Base-by-base conservation (phyloP, 805 yeast species). In the Wickerhamomyces rabaulensis region DNA sequence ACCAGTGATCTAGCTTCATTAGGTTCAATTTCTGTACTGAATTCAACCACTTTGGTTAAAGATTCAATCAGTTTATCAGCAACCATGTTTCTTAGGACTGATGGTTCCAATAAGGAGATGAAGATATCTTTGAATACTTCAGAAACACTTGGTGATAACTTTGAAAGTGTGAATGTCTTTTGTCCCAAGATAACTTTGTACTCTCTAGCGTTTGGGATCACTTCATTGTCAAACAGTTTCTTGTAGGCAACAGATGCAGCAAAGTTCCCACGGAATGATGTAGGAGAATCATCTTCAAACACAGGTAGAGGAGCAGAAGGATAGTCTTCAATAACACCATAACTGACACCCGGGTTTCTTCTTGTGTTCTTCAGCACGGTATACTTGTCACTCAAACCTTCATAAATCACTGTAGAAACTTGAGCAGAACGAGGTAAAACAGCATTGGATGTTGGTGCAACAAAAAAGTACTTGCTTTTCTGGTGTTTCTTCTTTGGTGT, bases 401-500 rank as follows among this genome's bases (percentile, higher is more conserved):
- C 62, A 42, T 31, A 42, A 2, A 58, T 50, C 2, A 51, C 45
- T 1, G 60, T 57, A 2, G 59, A 51, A 16, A 40, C 29, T 9
- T 45, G 48, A 7, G 52, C 58, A 5, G 42, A 38, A 36, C 60
- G 53, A 19, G 59, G 57, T 2, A 50, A 47, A 6, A 47, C 39
- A 3, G 39, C 33, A 39, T 52, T 46, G 1, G 48, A 19, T 9
- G 44, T 47, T 4, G 60, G 58, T 10, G 42, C 27, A 4, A 47
- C 31, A 12, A 46, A 48, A 21, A 42, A 43, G 38, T 45, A 47
- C 8, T 22, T 39, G 15, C 12, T 22, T 3, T 23, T 39, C 22
- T 35, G 22, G 9, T 15, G 37, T 42, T 31, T 33, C 27, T 33
- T 33, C 36, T 16, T 33, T 8, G 36, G 8, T 4, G 36, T 3